Evolutionary conservation across 2,329 filamentous ascomycete genomes (phyloP).

Genomic region (Diaporthe aspalathi): DNA sequence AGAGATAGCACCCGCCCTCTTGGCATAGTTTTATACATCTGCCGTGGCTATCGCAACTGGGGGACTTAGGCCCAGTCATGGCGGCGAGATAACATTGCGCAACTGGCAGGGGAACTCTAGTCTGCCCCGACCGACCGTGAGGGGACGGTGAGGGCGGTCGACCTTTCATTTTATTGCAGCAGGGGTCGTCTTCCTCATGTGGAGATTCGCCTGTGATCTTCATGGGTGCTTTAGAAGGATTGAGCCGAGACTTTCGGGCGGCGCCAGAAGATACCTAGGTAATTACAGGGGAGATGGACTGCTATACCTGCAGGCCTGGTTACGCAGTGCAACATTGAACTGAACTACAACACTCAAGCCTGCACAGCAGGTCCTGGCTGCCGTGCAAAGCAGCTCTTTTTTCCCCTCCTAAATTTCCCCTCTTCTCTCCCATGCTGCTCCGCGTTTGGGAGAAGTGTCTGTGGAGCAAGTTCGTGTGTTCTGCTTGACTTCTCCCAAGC

Average conservation of each 20-base stretch:
- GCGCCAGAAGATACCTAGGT: slow-evolving; percentile 5
- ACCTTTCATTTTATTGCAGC: not conserved
- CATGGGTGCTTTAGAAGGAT: not conserved
- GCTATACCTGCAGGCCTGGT: not conserved
- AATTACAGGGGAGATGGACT: slow-evolving; percentile 5
- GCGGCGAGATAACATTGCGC: slow-evolving; percentile 16
- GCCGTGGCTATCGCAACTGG: not conserved
- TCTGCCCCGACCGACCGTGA: not conserved
- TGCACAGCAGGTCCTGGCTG: not conserved
- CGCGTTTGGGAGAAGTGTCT: not conserved
- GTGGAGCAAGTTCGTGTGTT: not conserved
- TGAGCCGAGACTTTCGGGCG: not conserved
- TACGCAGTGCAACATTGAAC: too few species aligned
- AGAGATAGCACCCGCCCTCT: not conserved
- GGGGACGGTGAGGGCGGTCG: not conserved
- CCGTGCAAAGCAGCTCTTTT: not conserved
- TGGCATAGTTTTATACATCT: slow-evolving; percentile 24
- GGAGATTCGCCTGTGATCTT: slow-evolving; percentile 10
- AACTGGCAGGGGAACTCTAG: slow-evolving; percentile 4
- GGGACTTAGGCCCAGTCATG: slow-evolving; percentile 5
- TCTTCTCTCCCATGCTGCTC: too few species aligned
- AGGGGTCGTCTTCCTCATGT: slow-evolving; percentile 9
- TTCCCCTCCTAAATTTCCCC: too few species aligned
- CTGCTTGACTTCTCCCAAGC: not conserved
- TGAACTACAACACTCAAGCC: not conserved